Percentiles rank a stretch among this genome's conserved stretches.
These are phyloP conservation scores for Sporothrix brunneoviolacea DNA, from an alignment of 2,329 filamentous ascomycete genomes.

Conservation along the genomic window DNA sequence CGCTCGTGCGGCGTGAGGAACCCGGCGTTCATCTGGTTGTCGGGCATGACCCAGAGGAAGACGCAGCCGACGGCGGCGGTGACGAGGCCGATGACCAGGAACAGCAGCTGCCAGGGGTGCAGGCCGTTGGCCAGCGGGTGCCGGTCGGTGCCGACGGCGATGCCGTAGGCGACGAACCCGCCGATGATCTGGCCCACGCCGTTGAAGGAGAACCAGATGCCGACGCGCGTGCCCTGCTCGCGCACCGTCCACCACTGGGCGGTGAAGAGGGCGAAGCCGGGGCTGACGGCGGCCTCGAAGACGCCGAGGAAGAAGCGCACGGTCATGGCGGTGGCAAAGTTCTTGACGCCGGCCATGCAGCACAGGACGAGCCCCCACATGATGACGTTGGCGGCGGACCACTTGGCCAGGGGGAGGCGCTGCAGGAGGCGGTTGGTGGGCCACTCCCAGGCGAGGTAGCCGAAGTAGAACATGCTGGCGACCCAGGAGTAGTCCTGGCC, in stretches of 20 bases:
- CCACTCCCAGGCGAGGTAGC: constrained; percentile 53
- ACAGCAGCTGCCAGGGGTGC: constrained; percentile 56
- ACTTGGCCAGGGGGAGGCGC: constrained; percentile 58
- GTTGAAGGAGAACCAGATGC: constrained; percentile 61
- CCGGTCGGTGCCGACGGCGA: constrained; percentile 41
- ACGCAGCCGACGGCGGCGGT: constrained; percentile 41
- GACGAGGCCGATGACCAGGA: constrained; percentile 46
- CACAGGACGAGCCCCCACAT: constrained; percentile 53
- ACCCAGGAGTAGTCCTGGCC: constrained; percentile 45
- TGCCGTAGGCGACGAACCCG: constrained; percentile 34
- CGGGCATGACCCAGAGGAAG: constrained; percentile 44
- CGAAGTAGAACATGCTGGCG: constrained; percentile 43
- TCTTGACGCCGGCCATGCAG: constrained; percentile 56
- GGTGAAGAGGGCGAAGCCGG: constrained; percentile 62
- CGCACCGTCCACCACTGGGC: constrained; percentile 66
- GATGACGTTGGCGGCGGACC: constrained; percentile 57
- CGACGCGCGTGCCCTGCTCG: constrained; percentile 57
- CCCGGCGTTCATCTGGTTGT: constrained; percentile 33
- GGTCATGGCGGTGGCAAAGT: constrained; percentile 55
- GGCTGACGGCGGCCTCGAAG: constrained; percentile 62
- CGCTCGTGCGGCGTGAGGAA: constrained; percentile 53
- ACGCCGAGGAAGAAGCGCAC: constrained; percentile 63
- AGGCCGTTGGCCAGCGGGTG: constrained; percentile 33
- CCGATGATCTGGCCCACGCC: constrained; percentile 34
- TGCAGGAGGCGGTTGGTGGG: constrained; percentile 60